Conservation (phyloP, 2,329 filamentous ascomycete species). For the Plenodomus tracheiphilus region DNA sequence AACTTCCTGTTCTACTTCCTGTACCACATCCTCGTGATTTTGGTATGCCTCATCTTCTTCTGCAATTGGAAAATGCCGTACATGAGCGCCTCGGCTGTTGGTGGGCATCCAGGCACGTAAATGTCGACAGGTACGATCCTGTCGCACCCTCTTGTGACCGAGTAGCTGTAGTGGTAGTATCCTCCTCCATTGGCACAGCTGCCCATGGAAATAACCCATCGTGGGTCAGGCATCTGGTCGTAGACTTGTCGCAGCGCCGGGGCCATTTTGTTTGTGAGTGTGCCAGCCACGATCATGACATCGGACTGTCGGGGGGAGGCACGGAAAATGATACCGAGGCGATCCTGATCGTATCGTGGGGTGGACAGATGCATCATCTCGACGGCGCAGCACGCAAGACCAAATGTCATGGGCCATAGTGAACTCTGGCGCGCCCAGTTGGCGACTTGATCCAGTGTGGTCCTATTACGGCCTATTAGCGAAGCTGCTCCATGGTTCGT, state of each 20-base stretch:
- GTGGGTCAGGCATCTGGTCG: constrained; percentile 92
- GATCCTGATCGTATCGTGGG: constrained; percentile 90
- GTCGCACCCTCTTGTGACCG: constrained; percentile 76
- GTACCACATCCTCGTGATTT: constrained; percentile 63
- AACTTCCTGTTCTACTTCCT: constrained; percentile 48
- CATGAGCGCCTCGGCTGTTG: constrained; percentile 58
- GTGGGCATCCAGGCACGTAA: constrained; percentile 75
- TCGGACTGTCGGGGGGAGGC: constrained; percentile 88
- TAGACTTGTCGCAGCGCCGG: constrained; percentile 88
- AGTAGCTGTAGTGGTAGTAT: constrained; percentile 87
- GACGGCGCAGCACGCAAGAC: constrained; percentile 85
- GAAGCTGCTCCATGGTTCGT: neutral
- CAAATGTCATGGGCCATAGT: constrained; percentile 92
- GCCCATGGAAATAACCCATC: constrained; percentile 86
- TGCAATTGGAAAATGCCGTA: constrained; percentile 75
- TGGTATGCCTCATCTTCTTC: constrained; percentile 71
- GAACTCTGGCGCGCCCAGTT: constrained; percentile 88
- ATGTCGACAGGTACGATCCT: constrained; percentile 81
- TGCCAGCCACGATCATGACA: constrained; percentile 93
- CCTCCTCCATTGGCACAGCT: constrained; percentile 83
- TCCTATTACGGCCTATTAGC: constrained; percentile 54
- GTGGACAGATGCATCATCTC: constrained; percentile 95
- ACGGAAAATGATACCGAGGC: constrained; percentile 88
- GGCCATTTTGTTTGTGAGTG: constrained; percentile 95
- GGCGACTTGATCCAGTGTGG: constrained; percentile 77